Percentiles rank a stretch among this genome's conserved stretches.
phyloP scores from a whole-genome alignment of 2,329 filamentous ascomycete genomes.

The Rhynchosporium agropyri region DNA sequence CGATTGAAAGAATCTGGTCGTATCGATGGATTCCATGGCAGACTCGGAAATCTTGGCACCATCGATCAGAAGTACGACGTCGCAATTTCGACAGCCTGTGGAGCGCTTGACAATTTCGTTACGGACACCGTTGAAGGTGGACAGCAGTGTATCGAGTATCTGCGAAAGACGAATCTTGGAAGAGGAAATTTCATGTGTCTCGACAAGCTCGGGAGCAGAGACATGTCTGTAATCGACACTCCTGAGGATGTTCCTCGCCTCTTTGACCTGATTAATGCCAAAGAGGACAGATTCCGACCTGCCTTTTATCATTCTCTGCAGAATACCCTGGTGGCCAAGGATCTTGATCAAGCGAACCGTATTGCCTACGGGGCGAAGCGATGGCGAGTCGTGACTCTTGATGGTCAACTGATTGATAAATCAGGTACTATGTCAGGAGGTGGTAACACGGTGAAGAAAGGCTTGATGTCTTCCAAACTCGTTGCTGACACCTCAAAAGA shows the following conservation, averaged over 20 bases:
- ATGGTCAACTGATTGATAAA: conserved; percentile 94
- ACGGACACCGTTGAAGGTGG: conserved; percentile 95
- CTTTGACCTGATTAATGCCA: conserved; percentile 89
- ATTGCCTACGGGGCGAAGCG: conserved; percentile 92
- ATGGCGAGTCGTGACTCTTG: conserved; percentile 95
- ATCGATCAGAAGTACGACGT: conserved; percentile 96
- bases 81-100: conserved; percentile 96
- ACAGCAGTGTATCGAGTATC: conserved; percentile 96
- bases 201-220: conserved; percentile 78
- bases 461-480: conserved; percentile 95
- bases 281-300: conserved; percentile 82
- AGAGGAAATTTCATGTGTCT: conserved; percentile 96
- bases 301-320: conserved; percentile 96
- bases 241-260: conserved; percentile 90
- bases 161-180: conserved; percentile 95
- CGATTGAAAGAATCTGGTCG: conserved; percentile 93
- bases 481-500: conserved; percentile 86
- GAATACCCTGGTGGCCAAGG: conserved; percentile 89
- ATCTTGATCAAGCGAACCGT: conserved; percentile 93
- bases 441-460: conserved; percentile 85
- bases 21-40: conserved; percentile 95
- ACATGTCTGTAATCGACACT: conserved; percentile 79
- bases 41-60: conserved; percentile 88
- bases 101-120: conserved; percentile 90
- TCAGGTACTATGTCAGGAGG: conserved; percentile 99